Conservation (phyloP, 768 basidiomycete genomes). For the Cystofilobasidium capitatum region DNA sequence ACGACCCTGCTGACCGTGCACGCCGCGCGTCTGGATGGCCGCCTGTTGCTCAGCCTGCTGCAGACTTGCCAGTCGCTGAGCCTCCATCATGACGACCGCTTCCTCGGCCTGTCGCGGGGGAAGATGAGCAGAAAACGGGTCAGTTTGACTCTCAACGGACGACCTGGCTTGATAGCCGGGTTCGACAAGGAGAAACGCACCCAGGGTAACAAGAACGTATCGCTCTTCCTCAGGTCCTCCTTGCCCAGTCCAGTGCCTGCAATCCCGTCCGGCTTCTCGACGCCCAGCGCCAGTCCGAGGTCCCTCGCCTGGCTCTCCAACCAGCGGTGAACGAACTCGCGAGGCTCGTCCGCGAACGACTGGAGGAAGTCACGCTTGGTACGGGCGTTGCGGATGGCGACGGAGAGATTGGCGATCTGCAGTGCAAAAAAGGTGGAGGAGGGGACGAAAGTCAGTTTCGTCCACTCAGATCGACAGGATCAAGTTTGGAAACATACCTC, state of each 20-base stretch:
- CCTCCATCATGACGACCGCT: constrained; percentile 78
- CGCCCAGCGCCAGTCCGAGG: constrained; percentile 77
- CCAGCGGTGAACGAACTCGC: constrained; percentile 75
- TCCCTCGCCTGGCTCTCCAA: constrained; percentile 84
- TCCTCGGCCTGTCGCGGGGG: constrained; percentile 40
- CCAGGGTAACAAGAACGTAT: constrained; percentile 87
- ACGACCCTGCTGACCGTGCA: not conserved
- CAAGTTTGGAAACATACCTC: constrained; percentile 51
- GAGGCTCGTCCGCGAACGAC: constrained; percentile 68
- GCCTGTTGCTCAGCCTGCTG: not conserved
- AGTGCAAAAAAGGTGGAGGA: not conserved
- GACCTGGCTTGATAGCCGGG: too few relatives aligned
- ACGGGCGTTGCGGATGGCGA: constrained; percentile 76
- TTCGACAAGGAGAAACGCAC: constrained; percentile 58
- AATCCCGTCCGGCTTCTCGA: constrained; percentile 49
- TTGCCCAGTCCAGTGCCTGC: constrained; percentile 52
- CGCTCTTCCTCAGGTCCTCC: constrained; percentile 76
- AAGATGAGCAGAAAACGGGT: constrained; percentile 9
- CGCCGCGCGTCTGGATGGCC: not conserved
- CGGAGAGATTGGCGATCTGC: constrained; percentile 71
- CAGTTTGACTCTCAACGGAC: not conserved
- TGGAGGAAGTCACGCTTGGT: constrained; percentile 77
- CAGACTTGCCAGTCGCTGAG: constrained; percentile 33
- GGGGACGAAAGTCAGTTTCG: not conserved
- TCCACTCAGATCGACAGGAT: too few relatives aligned